Base-by-base conservation (phyloP, 257 asterid genomes). In the Solanum rostratum region DNA sequence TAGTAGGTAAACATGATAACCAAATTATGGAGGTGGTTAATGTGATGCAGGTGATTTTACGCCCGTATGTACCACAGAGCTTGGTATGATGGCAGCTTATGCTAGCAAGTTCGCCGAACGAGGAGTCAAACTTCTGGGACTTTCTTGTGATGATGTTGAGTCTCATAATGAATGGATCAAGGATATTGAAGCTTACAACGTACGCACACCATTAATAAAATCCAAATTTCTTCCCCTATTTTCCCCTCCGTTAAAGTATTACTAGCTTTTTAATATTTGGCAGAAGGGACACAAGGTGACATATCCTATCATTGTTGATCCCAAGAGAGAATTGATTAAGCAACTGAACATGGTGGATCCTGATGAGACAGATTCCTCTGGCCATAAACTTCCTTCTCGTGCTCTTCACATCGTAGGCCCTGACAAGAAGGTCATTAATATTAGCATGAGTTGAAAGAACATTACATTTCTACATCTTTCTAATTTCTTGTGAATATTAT, bases 331-430 rank as follows among this genome's bases (percentile, higher is more conserved):
- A 2, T 80, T 94, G 83, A 94, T 93, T 83, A 87, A 87, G 87
- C 89, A 92, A 81, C 95, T 94, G 24, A 96, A 94, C 93, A 92
- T 94, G 98, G 98, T 93, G n/a, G 99, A 95, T 50, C 99, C 99
- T 2, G 95, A 94, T 24, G 94, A 90, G 85, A 87, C 45, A n/a
- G 95, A 91, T 22, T 43, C 95, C 24, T 81, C 93, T 11, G 93
- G 94, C 3, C 60, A 84, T 13, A 84, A 52, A 0, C 43, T 86
- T 20, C 99, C 98, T 0, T 95, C 97, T 1, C 96, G 98, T 5
- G 95, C 98, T 6, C 89, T 95, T 46, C 99, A 96, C 84, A 84
- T 96, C 20, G 93, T 95, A 0, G 99, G 97, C 55, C 96, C 98
- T 39, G 98, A 95, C 89, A 93, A 95, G 84, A 92, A 86, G 93